Percentiles rank a stretch among this genome's conserved stretches.
These are phyloP conservation scores for Pseudocercospora fijiensis DNA, from an alignment of 2,329 filamentous ascomycete genomes.

Conservation along the genomic window DNA sequence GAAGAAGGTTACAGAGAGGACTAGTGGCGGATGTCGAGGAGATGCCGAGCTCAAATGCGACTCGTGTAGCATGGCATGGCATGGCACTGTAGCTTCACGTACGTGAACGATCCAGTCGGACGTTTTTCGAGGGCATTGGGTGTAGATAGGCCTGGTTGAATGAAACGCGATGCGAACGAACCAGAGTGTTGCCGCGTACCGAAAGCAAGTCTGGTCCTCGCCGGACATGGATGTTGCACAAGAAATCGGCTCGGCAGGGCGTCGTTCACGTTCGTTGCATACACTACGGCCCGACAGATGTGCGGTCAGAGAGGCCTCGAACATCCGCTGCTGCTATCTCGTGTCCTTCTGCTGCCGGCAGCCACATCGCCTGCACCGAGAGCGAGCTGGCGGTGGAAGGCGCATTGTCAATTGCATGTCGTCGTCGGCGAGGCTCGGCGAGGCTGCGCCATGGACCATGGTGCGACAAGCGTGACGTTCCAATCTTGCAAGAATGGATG, in stretches of 20 bases:
- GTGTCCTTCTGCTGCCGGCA: neutral
- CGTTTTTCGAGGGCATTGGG: neutral
- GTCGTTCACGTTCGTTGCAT: neutral
- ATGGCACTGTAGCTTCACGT: neutral
- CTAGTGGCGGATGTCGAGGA: constrained; percentile 6
- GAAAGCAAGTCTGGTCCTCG: neutral
- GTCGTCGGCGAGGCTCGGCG: no score
- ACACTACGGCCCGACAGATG: neutral
- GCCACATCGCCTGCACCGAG: neutral
- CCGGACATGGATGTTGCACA: neutral
- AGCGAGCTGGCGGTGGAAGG: neutral
- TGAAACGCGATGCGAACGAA: neutral
- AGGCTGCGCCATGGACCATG: neutral
- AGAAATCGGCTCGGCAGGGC: neutral
- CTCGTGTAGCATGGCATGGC: neutral
- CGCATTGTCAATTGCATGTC: neutral
- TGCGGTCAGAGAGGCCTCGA: neutral
- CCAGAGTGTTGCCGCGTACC: neutral
- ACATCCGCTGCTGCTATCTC: neutral
- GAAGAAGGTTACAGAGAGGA: neutral
- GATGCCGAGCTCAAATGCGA: neutral
- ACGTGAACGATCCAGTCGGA: neutral
- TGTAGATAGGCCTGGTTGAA: neutral
- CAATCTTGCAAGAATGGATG: neutral
- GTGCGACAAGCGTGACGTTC: no score